A percentile compares a stretch with the other conserved stretches of the same genome.
Conservation (phyloP, 169 alveolate species). For the Cryptosporidium bovis region DNA sequence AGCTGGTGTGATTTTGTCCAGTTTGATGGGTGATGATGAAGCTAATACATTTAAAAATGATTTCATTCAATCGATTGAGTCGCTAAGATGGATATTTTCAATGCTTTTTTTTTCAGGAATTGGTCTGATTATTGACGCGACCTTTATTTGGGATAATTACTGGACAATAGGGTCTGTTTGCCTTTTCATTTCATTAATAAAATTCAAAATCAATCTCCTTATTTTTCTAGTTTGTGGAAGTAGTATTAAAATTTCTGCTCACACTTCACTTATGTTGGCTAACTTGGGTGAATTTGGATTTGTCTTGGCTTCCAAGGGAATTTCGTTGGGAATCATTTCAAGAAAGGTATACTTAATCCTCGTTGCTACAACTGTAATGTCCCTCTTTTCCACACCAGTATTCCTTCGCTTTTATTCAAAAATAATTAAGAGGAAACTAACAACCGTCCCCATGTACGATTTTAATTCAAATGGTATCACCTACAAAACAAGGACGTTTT, state of each 20-base stretch:
- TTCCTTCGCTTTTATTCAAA: slow-evolving; percentile 22
- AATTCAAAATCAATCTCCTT: slow-evolving; percentile 23
- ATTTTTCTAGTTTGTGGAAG: slow-evolving; percentile 44
- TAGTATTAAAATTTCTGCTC: slow-evolving; percentile 18
- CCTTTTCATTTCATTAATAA: slow-evolving; percentile 29
- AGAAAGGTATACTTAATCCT: slow-evolving; percentile 58
- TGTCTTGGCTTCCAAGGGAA: slow-evolving; percentile 70
- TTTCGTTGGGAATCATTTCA: slow-evolving; percentile 49
- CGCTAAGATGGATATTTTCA: slow-evolving; percentile 63
- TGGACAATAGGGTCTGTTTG: slow-evolving; percentile 70
- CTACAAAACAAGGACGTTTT: neutral
- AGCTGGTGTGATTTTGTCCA: slow-evolving; percentile 59
- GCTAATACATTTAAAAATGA: slow-evolving; percentile 40
- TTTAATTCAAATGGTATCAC: neutral
- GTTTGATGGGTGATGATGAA: slow-evolving; percentile 55
- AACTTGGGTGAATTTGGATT: slow-evolving; percentile 72
- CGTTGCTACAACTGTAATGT: slow-evolving; percentile 58
- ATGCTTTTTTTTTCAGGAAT: slow-evolving; percentile 65
- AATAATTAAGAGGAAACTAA: neutral
- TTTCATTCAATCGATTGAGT: slow-evolving; percentile 58
- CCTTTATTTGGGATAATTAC: slow-evolving; percentile 69
- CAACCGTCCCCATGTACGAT: slow-evolving; percentile 11
- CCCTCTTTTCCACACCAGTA: slow-evolving; percentile 60
- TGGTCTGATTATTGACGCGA: slow-evolving; percentile 69
- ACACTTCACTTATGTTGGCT: slow-evolving; percentile 60